phyloP scores from a whole-genome alignment of 2,329 filamentous ascomycete species.

The Pseudogymnoascus sp. region DNA sequence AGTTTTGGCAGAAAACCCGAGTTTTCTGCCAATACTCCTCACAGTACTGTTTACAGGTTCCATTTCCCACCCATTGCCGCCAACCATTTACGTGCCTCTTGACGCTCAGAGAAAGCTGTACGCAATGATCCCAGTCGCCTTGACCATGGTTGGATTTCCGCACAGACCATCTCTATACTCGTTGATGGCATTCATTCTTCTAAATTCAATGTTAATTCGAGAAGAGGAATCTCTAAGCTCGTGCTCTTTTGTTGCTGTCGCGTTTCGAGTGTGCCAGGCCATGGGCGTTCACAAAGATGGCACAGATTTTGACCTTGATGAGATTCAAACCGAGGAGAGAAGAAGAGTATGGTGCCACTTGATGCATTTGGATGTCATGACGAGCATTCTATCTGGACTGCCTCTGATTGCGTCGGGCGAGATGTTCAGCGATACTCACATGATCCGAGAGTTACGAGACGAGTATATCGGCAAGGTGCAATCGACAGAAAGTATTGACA shows the following conservation, averaged over 20 bases:
- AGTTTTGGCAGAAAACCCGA: conserved; percentile 6
- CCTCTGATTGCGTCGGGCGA: conserved; percentile 43
- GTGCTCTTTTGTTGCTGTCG: conserved; percentile 38
- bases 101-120: neutral
- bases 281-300: conserved; percentile 38
- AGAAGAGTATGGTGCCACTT: conserved; percentile 58
- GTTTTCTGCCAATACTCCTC: conserved; percentile 1
- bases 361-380: conserved; percentile 46
- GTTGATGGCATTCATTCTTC: conserved; percentile 52
- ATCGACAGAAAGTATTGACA: conserved; percentile 18
- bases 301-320: conserved; percentile 42
- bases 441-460: conserved; percentile 52
- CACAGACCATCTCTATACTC: conserved; percentile 49
- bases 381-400: conserved; percentile 45
- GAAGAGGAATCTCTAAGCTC: conserved; percentile 47
- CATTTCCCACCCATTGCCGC: neutral
- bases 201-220: conserved; percentile 42
- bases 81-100: neutral
- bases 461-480: conserved; percentile 38
- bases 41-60: conserved; percentile 7
- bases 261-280: conserved; percentile 35
- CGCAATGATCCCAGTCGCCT: conserved; percentile 43
- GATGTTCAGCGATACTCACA: conserved; percentile 40
- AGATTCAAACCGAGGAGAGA: conserved; percentile 54
- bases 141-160: conserved; percentile 52